Percentiles rank a stretch among this genome's conserved stretches.
phyloP scores from a whole-genome alignment of 257 asterid genomes.

The Avicennia marina region DNA sequence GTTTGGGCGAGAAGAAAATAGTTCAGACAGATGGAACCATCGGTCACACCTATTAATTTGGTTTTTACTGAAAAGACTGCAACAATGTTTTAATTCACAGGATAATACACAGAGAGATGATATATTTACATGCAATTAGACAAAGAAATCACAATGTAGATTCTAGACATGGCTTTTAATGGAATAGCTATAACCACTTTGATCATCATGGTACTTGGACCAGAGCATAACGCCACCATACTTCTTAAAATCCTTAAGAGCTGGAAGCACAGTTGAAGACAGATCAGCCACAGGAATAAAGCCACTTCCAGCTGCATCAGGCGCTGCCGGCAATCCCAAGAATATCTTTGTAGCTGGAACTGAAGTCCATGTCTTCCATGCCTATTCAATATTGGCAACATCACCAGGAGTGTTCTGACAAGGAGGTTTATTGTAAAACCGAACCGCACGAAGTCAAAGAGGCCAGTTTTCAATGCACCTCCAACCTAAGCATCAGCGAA shows the following conservation, averaged over 20 bases:
- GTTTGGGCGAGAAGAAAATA: too few relatives aligned
- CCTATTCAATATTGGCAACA: constrained; percentile 20
- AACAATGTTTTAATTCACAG: too few relatives aligned
- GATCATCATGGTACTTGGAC: constrained; percentile 52
- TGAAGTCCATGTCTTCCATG: constrained; percentile 51
- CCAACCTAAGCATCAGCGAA: constrained; percentile 54
- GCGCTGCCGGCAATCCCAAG: constrained; percentile 57
- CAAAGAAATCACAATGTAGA: not conserved
- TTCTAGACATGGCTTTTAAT: constrained; percentile 46
- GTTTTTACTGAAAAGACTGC: too few relatives aligned
- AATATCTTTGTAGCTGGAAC: constrained; percentile 42
- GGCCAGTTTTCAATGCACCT: constrained; percentile 43
- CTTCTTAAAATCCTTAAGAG: constrained; percentile 41
- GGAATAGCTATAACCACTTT: constrained; percentile 48
- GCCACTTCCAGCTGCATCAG: constrained; percentile 58
- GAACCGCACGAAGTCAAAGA: constrained; percentile 61
- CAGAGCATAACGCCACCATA: constrained; percentile 71
- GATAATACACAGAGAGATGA: too few relatives aligned
- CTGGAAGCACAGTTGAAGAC: constrained; percentile 44
- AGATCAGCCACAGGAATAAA: constrained; percentile 42
- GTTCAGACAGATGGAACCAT: too few relatives aligned
- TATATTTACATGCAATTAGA: too few relatives aligned
- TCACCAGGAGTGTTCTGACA: constrained; percentile 35
- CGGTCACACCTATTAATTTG: too few relatives aligned
- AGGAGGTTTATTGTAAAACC: constrained; percentile 58